phyloP scores from a whole-genome alignment of 352 stramenopile genomes.

The Pythium chondricola region DNA sequence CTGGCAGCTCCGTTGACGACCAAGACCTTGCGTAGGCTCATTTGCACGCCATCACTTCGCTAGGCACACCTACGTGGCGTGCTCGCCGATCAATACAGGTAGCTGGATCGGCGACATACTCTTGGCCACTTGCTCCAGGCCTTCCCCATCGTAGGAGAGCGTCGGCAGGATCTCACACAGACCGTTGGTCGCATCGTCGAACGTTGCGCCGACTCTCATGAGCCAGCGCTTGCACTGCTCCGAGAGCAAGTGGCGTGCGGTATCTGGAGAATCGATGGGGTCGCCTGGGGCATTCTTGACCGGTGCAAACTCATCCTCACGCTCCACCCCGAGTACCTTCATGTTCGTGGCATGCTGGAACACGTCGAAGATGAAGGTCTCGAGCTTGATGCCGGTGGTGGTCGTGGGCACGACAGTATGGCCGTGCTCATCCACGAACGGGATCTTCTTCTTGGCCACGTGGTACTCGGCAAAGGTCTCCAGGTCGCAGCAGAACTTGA shows the following conservation, averaged over 20 bases:
- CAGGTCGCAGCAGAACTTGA: conserved; percentile 83
- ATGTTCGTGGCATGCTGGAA: conserved; percentile 90
- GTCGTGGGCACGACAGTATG: conserved; percentile 47
- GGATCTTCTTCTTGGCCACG: conserved; percentile 94
- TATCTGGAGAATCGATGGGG: conserved; percentile 71
- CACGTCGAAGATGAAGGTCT: conserved; percentile 97
- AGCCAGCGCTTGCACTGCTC: conserved; percentile 65
- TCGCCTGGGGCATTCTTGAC: conserved; percentile 86
- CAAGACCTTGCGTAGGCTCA: too few relatives aligned
- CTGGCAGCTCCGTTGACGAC: too few relatives aligned
- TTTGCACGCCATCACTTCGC: too few relatives aligned
- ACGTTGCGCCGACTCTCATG: conserved; percentile 32
- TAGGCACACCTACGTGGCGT: conserved; percentile 1
- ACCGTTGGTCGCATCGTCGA: conserved; percentile 23
- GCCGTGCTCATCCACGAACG: conserved; percentile 60
- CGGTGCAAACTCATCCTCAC: conserved; percentile 87
- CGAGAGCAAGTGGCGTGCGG: conserved; percentile 54
- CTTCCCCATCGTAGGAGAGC: conserved; percentile 82
- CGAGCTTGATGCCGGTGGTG: conserved; percentile 93
- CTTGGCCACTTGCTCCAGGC: conserved; percentile 36
- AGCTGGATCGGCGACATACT: conserved; percentile 39
- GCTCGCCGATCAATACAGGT: conserved; percentile 19
- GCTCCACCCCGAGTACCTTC: conserved; percentile 83
- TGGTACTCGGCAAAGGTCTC: conserved; percentile 78
- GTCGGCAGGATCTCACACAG: conserved; percentile 73